phyloP scores from a whole-genome alignment of 2,329 filamentous ascomycete genomes.

The Thielaviopsis punctulata region DNA sequence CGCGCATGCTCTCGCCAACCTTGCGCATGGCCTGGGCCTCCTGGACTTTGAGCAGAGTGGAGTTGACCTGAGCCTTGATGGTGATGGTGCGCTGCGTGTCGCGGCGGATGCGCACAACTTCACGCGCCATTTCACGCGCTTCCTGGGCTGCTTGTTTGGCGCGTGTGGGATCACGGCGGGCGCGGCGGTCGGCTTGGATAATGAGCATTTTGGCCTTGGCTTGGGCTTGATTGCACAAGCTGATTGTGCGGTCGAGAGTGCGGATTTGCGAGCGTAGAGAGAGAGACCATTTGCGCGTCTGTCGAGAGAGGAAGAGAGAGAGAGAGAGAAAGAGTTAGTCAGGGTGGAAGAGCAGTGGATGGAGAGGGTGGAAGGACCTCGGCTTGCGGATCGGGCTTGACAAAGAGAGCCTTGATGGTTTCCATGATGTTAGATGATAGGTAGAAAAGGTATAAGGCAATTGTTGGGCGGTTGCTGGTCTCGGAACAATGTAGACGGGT shows the following conservation, averaged over 20 bases:
- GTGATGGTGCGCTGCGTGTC: constrained; percentile 60
- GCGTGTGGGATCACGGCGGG: constrained; percentile 61
- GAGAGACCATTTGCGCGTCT: constrained; percentile 92
- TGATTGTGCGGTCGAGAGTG: constrained; percentile 87
- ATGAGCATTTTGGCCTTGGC: constrained; percentile 74
- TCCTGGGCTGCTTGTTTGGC: constrained; percentile 65
- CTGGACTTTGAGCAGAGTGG: constrained; percentile 93
- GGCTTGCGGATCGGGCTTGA: constrained; percentile 78
- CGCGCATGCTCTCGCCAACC: constrained; percentile 81
- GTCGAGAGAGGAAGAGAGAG: constrained; percentile 3
- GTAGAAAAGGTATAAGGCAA: too few species aligned
- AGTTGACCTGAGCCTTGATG: constrained; percentile 77
- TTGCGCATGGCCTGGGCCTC: constrained; percentile 91
- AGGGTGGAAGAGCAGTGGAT: not conserved
- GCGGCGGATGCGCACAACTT: constrained; percentile 69
- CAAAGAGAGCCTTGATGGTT: constrained; percentile 69
- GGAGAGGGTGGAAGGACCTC: constrained; percentile 41
- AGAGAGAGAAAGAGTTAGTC: not conserved
- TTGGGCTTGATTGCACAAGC: constrained; percentile 60
- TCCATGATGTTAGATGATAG: constrained; percentile 48
- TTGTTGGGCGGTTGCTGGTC: not conserved
- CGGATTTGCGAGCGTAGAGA: constrained; percentile 81
- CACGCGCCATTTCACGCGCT: constrained; percentile 72
- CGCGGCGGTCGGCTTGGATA: constrained; percentile 63
- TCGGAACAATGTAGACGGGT: too few species aligned